These are phyloP conservation scores for Chlorella sp. DNA, from an alignment of 139 green algal species.

Conservation along the genomic window DNA sequence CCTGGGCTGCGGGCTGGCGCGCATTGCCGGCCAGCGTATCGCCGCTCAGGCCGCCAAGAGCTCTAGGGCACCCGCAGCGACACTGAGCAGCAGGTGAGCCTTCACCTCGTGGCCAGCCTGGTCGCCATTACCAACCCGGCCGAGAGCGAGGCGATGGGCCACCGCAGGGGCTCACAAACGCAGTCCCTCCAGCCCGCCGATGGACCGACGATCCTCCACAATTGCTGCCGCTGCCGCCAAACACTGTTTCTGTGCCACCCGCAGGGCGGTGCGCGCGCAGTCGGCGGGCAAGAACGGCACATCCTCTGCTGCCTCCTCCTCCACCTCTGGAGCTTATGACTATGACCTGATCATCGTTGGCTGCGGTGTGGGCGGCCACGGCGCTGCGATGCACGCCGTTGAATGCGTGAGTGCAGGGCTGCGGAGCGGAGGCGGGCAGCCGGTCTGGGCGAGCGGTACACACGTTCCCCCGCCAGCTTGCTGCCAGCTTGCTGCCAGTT, in stretches of 20 bases:
- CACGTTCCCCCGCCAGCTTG: background rate
- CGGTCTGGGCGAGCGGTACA: background rate
- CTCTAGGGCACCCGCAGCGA: background rate
- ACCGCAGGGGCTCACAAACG: no score
- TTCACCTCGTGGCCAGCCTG: background rate
- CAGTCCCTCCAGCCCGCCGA: background rate
- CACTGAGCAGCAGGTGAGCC: background rate
- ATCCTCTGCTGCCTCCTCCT: background rate
- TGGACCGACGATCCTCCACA: background rate
- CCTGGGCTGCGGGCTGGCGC: constrained; percentile 15
- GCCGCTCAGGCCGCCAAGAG: background rate
- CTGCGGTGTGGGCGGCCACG: constrained; percentile 96
- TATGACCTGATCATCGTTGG: constrained; percentile 99
- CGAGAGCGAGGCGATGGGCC: no score
- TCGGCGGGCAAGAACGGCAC: constrained; percentile 39
- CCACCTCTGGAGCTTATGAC: constrained; percentile 77
- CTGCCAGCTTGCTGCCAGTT: background rate
- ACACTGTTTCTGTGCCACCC: background rate
- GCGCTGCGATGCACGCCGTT: constrained; percentile 97
- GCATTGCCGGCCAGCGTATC: constrained; percentile 23
- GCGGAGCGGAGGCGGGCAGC: no score
- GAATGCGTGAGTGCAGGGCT: constrained; percentile 74
- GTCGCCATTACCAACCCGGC: no score
- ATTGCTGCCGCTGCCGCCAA: background rate
- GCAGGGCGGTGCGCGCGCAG: constrained; percentile 2